A percentile compares a stretch with the other conserved stretches of the same genome.
Conservation (phyloP, 2,329 filamentous ascomycete species). For the Diplodia intermedia region DNA sequence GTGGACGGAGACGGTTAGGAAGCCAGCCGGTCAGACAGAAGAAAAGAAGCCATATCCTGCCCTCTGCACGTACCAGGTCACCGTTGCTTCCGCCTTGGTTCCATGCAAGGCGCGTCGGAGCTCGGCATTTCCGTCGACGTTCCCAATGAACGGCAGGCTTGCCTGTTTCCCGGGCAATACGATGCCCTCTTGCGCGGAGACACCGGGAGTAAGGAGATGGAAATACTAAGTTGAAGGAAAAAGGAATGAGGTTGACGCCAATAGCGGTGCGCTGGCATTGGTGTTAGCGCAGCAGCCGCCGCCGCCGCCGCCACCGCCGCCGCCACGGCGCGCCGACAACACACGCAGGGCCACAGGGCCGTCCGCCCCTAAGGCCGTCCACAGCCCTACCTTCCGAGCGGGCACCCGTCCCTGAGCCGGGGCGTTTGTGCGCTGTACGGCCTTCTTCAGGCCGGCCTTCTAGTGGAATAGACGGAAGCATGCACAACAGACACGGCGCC, state of each 20-base stretch:
- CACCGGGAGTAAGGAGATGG: no score
- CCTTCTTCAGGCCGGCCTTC: slow-evolving; percentile 10
- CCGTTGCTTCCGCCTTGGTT: no score
- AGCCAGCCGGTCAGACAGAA: no score
- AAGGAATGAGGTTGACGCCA: slow-evolving; percentile 1
- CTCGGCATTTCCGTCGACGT: background rate
- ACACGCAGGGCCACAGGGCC: background rate
- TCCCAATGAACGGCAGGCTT: background rate
- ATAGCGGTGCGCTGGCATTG: slow-evolving; percentile 4
- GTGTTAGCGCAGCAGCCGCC: background rate
- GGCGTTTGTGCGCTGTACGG: background rate
- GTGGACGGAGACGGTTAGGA: no score
- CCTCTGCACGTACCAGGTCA: background rate
- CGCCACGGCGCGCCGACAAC: background rate
- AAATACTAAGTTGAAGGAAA: background rate
- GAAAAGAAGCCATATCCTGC: no score
- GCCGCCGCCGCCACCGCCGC: background rate
- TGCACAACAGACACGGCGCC: background rate
- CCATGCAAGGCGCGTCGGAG: background rate
- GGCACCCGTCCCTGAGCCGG: background rate
- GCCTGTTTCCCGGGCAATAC: background rate
- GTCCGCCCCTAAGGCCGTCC: slow-evolving; percentile 10
- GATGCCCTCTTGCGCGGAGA: background rate
- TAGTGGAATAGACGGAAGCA: background rate
- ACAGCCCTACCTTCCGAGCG: background rate